Evolutionary conservation across 257 asterid genomes (phyloP).

Genomic region (Oldenlandia corymbosa): DNA sequence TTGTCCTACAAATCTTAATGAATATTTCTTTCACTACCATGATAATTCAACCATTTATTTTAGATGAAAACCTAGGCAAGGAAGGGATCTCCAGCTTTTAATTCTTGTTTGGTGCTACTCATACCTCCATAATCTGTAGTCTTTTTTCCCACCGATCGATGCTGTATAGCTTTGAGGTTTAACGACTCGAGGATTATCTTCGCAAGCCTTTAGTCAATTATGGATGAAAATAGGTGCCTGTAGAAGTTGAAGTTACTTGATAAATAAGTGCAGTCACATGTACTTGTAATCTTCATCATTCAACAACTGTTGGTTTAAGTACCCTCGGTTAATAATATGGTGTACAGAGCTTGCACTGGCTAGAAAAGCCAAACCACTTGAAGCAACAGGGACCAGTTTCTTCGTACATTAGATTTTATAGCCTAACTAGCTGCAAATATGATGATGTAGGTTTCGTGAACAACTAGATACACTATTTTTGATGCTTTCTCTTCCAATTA

Average conservation of each 20-base stretch:
- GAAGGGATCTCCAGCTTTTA: neutral
- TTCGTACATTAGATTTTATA: neutral
- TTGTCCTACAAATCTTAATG: too few relatives aligned
- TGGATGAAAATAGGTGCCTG: neutral
- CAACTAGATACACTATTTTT: neutral
- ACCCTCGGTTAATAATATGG: neutral
- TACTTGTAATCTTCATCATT: neutral
- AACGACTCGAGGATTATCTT: neutral
- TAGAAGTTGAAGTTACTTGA: neutral
- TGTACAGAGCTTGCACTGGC: neutral
- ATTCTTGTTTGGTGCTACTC: neutral
- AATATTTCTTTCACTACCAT: neutral
- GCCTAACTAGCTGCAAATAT: neutral
- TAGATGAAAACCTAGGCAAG: neutral
- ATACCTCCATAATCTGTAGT: neutral
- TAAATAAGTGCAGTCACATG: neutral
- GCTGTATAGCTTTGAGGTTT: neutral
- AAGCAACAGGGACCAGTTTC: neutral
- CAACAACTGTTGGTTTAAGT: neutral
- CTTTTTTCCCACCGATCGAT: neutral
- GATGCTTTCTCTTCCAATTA: neutral
- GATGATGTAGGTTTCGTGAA: neutral
- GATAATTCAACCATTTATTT: neutral
- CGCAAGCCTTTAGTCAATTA: neutral
- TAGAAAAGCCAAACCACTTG: neutral